Base-by-base conservation (phyloP, 768 basidiomycete genomes). In the Hypsizygus marmoreus region DNA sequence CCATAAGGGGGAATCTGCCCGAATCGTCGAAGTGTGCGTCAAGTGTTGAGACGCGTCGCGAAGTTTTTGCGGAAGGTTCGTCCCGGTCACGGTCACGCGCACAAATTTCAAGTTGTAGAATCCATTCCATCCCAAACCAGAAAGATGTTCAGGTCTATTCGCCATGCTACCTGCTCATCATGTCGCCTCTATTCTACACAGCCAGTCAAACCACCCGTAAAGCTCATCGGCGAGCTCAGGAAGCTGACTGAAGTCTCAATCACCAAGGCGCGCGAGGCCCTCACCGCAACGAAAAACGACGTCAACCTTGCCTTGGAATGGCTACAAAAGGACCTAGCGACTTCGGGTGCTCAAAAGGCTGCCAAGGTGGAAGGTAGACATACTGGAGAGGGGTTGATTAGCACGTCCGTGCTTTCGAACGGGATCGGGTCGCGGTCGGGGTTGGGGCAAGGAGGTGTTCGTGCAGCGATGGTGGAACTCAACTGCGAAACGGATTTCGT, bases 401-500 rank as follows among this genome's bases (percentile, higher is more conserved):
- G 84, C 43, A 72, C 88, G n/a, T 84, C 81, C 33, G 67, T 91
- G 9, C 75, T 95, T 17, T 83, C 88, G 13, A 71, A 77, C 11
- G 89, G 86, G 12, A 67, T 69, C 16, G 74, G 73, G 13, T 53
- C 68, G 25, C 63, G 58, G 36, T 61, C 54, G 9, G 69, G 59
- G 28, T 51, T 54, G 28, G 64, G 66, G 6, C 64, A 63, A 14
- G 75, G 75, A 1, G 74, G 79, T 29, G 67, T 89, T 26, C 80
- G 90, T 28, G 92, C 88, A 9, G 84, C 87, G 14, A 88, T 97
- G 79, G 72, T 97, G 45, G 95, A 98, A 66, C 73, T 97, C 50
- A 91, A 91, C 56, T 97, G 95, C 71, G 95, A 98, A 71, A 97
- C 95, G 41, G 95, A 98, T 70, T 98, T 97, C 62, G 95, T 98